Evolutionary conservation across 371 early-diverging fungal genomes (phyloP).

Genomic region (Mortierella sp.): DNA sequence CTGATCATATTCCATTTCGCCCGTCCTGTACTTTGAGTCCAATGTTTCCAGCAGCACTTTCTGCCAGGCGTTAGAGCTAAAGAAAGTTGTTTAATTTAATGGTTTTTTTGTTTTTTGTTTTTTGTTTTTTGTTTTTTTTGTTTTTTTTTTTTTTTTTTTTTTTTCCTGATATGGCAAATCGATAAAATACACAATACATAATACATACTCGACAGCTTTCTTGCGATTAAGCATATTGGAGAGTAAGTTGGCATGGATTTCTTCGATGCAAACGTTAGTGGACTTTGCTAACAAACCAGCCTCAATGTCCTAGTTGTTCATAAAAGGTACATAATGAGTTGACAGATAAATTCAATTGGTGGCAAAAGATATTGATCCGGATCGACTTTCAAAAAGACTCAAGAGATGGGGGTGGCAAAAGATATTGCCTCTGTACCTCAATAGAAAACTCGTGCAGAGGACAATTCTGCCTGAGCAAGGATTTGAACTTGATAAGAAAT

Average conservation of each 20-base stretch:
- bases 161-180: too few species aligned
- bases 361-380: background rate
- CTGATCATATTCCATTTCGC: constrained; percentile 34
- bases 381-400: background rate
- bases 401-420: background rate
- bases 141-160: too few species aligned
- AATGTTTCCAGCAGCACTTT: constrained; percentile 40
- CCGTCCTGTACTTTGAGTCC: constrained; percentile 36
- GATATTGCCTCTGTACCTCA: constrained; percentile 13
- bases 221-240: constrained; percentile 55
- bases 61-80: constrained; percentile 42
- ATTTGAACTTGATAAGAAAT: constrained; percentile 43
- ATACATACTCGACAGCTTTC: constrained; percentile 47
- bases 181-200: background rate
- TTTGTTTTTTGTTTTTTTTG: too few species aligned
- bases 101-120: too few species aligned
- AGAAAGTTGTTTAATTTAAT: background rate
- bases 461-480: constrained; percentile 32
- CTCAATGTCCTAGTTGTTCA: constrained; percentile 33
- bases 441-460: constrained; percentile 39
- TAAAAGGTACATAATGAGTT: background rate
- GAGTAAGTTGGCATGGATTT: constrained; percentile 44
- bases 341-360: background rate
- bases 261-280: constrained; percentile 34
- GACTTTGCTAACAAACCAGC: constrained; percentile 29